Conservation (phyloP, 139 green algal genomes). For the Zygnema cylindricum region DNA sequence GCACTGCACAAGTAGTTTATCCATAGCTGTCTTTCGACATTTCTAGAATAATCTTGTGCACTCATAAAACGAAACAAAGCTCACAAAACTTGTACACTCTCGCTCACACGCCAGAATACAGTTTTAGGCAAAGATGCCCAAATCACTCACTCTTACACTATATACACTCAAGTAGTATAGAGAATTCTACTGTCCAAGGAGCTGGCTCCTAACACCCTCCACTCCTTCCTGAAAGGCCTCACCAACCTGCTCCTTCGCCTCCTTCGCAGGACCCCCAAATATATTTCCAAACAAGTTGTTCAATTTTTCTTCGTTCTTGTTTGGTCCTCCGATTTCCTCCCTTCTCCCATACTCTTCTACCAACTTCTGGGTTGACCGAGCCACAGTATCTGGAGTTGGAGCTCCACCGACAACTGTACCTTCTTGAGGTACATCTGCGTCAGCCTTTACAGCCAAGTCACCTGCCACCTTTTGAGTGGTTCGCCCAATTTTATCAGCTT, state of each 20-base stretch:
- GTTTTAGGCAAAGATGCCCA: too few species aligned
- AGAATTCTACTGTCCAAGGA: background rate
- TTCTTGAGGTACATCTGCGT: background rate
- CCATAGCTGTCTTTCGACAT: too few species aligned
- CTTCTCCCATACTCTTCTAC: background rate
- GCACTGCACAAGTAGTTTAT: too few species aligned
- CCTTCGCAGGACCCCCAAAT: background rate
- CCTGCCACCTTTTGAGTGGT: background rate
- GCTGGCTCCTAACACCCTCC: background rate
- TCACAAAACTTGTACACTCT: too few species aligned
- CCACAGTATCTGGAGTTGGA: background rate
- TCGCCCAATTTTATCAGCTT: background rate
- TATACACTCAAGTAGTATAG: too few species aligned
- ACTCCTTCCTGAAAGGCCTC: background rate
- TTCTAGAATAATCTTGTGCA: too few species aligned
- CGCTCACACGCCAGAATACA: too few species aligned
- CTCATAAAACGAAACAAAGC: too few species aligned
- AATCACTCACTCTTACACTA: too few species aligned
- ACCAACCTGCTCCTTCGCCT: background rate
- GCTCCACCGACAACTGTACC: background rate
- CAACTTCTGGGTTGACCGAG: background rate
- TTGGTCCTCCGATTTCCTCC: background rate
- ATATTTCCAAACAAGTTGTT: background rate
- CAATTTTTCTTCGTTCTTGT: background rate
- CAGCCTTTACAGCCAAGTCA: background rate